These are phyloP conservation scores for Nothophaeocryptopus gaeumannii DNA, from an alignment of 2,329 filamentous ascomycete species.

Conservation along the genomic window DNA sequence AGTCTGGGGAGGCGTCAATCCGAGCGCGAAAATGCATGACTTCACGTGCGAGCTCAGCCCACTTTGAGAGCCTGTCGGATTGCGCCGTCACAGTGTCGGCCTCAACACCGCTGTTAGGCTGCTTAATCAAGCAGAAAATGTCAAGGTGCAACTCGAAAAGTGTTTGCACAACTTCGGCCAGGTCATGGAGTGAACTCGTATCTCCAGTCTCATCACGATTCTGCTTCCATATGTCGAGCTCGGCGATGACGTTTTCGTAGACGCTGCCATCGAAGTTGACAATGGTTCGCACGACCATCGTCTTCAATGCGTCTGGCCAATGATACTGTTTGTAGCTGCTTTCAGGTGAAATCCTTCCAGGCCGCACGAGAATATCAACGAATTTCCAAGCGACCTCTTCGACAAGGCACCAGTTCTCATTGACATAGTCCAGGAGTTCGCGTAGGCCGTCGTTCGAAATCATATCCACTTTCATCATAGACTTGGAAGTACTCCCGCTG, in stretches of 20 bases:
- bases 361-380: conserved; percentile 52
- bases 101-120: conserved; percentile 57
- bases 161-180: conserved; percentile 56
- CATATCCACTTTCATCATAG: conserved; percentile 9
- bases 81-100: conserved; percentile 52
- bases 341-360: conserved; percentile 30
- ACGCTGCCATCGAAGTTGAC: conserved; percentile 55
- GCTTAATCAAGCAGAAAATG: conserved; percentile 61
- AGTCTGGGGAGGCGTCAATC: conserved; percentile 9
- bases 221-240: conserved; percentile 9
- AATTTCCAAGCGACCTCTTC: conserved; percentile 55
- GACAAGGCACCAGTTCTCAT: conserved; percentile 46
- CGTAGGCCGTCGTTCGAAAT: conserved; percentile 36
- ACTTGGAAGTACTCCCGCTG: conserved; percentile 14
- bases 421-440: conserved; percentile 46
- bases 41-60: conserved; percentile 58
- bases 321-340: conserved; percentile 51
- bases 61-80: conserved; percentile 58
- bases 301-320: conserved; percentile 57
- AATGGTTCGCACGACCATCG: conserved; percentile 53
- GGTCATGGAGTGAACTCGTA: conserved; percentile 31
- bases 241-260: conserved; percentile 32
- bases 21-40: conserved; percentile 45
- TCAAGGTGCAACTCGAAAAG: conserved; percentile 68
- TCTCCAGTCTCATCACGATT: neutral